These are phyloP conservation scores for Hordeum pubiflorum DNA, from an alignment of 202 grass and related monocot species.

Conservation along the genomic window DNA sequence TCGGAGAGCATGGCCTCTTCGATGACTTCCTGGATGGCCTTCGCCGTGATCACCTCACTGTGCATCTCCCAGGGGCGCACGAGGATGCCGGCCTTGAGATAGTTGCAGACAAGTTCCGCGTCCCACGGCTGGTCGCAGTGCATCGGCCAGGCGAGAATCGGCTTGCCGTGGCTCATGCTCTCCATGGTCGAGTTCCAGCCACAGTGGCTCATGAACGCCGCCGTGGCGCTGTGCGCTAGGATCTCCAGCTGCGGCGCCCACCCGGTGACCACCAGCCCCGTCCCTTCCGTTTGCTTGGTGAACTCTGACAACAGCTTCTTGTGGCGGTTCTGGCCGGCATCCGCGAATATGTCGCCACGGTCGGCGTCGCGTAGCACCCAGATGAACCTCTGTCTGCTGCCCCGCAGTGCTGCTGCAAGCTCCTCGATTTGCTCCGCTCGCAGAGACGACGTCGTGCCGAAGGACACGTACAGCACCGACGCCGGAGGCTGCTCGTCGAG, in stretches of 20 bases:
- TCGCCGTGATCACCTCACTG: neutral
- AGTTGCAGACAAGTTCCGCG: conserved; percentile 27
- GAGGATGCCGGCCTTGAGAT: conserved; percentile 32
- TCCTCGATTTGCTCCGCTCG: conserved; percentile 30
- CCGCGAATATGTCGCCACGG: conserved; percentile 12
- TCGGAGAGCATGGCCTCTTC: conserved; percentile 24
- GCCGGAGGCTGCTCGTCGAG: conserved; percentile 46
- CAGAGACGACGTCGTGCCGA: conserved; percentile 44
- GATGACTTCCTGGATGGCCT: conserved; percentile 19
- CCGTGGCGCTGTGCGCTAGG: conserved; percentile 43
- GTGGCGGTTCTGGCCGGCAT: neutral
- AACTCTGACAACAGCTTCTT: conserved; percentile 25
- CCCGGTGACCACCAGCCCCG: conserved; percentile 30
- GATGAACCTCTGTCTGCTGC: conserved; percentile 33
- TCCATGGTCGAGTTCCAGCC: conserved; percentile 78
- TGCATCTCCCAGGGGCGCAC: conserved; percentile 29
- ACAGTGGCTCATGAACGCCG: conserved; percentile 66
- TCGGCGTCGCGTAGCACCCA: conserved; percentile 69
- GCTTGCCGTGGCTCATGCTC: conserved; percentile 43
- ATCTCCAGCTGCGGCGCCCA: conserved; percentile 75
- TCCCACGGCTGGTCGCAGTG: conserved; percentile 47
- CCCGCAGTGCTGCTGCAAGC: conserved; percentile 29
- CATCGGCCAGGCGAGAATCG: conserved; percentile 53
- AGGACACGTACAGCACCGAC: conserved; percentile 66
- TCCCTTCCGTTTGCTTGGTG: conserved; percentile 15